Conservation (phyloP, 1,284 basidiomycete genomes). For the Stereum hirsutum region DNA sequence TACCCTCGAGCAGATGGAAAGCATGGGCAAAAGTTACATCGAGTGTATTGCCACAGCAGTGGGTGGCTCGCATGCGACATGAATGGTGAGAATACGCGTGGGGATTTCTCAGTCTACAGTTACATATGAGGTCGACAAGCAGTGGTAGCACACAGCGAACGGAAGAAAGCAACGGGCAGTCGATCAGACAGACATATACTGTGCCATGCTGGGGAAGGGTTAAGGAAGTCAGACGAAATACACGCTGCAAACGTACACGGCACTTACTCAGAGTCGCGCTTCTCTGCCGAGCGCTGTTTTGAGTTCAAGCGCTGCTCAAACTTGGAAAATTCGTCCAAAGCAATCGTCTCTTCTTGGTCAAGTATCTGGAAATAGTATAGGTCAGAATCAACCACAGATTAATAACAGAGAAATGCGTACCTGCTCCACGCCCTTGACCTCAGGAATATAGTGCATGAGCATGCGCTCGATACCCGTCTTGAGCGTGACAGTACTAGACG, state of each 20-base stretch:
- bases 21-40: too few relatives aligned
- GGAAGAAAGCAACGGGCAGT: background rate
- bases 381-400: slow-evolving; percentile 1
- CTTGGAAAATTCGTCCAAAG: slow-evolving; percentile 87
- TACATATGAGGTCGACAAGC: too few relatives aligned
- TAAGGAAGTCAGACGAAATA: too few relatives aligned
- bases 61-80: background rate
- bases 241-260: too few relatives aligned
- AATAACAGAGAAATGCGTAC: slow-evolving; percentile 29
- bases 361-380: slow-evolving; percentile 47
- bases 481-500: slow-evolving; percentile 87
- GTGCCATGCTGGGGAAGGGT: slow-evolving; percentile 47
- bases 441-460: slow-evolving; percentile 98
- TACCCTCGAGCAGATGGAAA: too few relatives aligned
- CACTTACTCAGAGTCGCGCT: slow-evolving; percentile 34
- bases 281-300: slow-evolving; percentile 24
- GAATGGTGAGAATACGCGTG: background rate
- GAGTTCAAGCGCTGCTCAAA: slow-evolving; percentile 71
- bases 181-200: slow-evolving; percentile 52
- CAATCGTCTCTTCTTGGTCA: slow-evolving; percentile 85
- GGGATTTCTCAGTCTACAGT: background rate
- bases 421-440: slow-evolving; percentile 96
- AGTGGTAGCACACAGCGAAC: too few relatives aligned
- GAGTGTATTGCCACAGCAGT: background rate
- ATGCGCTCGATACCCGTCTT: slow-evolving; percentile 97